phyloP scores from a whole-genome alignment of 345 rosid species.

The Draba incana region DNA sequence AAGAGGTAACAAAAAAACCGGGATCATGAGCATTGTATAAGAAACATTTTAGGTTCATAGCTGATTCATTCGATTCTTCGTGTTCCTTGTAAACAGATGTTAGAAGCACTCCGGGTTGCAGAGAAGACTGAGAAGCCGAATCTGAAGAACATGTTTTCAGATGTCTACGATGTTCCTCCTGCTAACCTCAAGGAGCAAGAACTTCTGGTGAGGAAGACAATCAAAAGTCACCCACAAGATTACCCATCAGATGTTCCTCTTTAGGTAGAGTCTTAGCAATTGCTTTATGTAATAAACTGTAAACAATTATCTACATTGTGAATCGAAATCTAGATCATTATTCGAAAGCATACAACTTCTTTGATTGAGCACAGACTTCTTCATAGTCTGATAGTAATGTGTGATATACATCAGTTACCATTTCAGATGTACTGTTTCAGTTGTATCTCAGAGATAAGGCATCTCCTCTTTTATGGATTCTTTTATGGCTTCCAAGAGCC shows the following conservation, averaged over 20 bases:
- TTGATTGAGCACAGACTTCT: constrained; percentile 13
- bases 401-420: constrained; percentile 4
- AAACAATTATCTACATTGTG: not conserved
- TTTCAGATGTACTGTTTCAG: constrained; percentile 7
- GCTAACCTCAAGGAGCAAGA: constrained; percentile 78
- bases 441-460: constrained; percentile 19
- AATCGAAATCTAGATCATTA: constrained; percentile 7
- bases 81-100: constrained; percentile 51
- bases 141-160: constrained; percentile 61
- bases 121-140: constrained; percentile 77
- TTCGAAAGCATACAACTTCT: constrained; percentile 6
- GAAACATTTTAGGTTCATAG: not conserved
- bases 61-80: constrained; percentile 1
- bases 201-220: constrained; percentile 54
- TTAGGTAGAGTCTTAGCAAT: constrained; percentile 31
- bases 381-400: not conserved
- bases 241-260: constrained; percentile 71
- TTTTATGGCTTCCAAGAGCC: constrained; percentile 63
- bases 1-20: constrained; percentile 56
- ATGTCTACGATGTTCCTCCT: constrained; percentile 72
- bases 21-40: not conserved
- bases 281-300: constrained; percentile 25
- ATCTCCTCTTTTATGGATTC: constrained; percentile 61
- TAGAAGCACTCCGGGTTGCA: constrained; percentile 74
- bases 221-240: constrained; percentile 63